phyloP scores from a whole-genome alignment of 2,329 filamentous ascomycete genomes.

The Exophiala mesophila region DNA sequence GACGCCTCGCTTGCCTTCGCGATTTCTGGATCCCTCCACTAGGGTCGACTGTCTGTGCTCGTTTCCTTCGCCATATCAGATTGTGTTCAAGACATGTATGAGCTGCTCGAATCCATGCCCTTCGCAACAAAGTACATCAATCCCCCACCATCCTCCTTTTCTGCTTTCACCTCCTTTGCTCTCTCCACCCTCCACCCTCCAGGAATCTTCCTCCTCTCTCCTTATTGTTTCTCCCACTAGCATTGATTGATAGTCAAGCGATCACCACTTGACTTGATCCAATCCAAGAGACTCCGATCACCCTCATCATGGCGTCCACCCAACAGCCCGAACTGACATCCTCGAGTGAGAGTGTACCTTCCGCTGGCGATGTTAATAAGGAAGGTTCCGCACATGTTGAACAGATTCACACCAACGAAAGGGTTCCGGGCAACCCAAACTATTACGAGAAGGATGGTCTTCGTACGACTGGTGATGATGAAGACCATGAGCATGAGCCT shows the following conservation, averaged over 20 bases:
- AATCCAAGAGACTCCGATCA: too few species aligned
- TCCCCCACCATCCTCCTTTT: constrained; percentile 3
- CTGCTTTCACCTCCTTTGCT: not conserved
- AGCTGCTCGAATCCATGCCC: too few species aligned
- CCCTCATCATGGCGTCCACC: constrained; percentile 9
- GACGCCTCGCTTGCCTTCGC: constrained; percentile 1
- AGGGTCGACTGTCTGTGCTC: too few species aligned
- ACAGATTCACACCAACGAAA: constrained; percentile 29
- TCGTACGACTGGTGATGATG: constrained; percentile 44
- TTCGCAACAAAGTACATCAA: constrained; percentile 11
- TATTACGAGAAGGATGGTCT: constrained; percentile 47
- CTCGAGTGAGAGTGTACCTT: constrained; percentile 15
- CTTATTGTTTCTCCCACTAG: too few species aligned
- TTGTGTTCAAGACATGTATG: not conserved
- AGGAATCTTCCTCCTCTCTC: too few species aligned
- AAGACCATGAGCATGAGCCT: constrained; percentile 44
- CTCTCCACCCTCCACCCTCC: not conserved
- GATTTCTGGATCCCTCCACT: too few species aligned
- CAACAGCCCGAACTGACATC: constrained; percentile 6
- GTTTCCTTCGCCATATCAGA: too few species aligned
- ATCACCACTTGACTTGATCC: too few species aligned
- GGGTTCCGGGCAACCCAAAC: constrained; percentile 33
- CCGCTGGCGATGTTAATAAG: constrained; percentile 12
- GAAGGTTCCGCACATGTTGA: constrained; percentile 29
- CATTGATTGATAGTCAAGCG: too few species aligned